Conservation (phyloP, 768 basidiomycete species). For the Rhizopogon vesiculosus region DNA sequence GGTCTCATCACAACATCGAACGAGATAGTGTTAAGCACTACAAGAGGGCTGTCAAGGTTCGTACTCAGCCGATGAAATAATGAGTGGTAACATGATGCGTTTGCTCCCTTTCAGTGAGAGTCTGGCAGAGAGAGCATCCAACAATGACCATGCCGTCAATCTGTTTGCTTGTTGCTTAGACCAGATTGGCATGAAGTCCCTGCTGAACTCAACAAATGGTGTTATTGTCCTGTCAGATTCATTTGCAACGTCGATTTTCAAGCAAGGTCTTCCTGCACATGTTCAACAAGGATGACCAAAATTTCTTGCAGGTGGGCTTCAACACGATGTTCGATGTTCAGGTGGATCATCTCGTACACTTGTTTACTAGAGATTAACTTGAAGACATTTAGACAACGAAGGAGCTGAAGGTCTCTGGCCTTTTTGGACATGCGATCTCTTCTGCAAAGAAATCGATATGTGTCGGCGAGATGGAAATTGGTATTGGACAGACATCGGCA, state of each 20-base stretch:
- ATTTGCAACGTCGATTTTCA: conserved; percentile 97
- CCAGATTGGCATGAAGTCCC: conserved; percentile 97
- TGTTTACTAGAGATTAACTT: neutral
- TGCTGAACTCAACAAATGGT: conserved; percentile 97
- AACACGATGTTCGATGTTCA: conserved; percentile 99
- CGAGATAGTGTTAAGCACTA: conserved; percentile 95
- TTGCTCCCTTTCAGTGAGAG: conserved; percentile 66
- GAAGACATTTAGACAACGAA: conserved; percentile 75
- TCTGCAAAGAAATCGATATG: conserved; percentile 94
- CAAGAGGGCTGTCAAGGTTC: conserved; percentile 92
- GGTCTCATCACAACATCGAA: conserved; percentile 98
- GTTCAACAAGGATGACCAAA: conserved; percentile 94
- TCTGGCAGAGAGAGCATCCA: conserved; percentile 87
- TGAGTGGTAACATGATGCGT: neutral
- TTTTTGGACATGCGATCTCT: conserved; percentile 97
- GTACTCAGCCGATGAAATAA: conserved; percentile 6
- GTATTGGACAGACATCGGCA: conserved; percentile 96
- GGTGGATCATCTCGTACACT: conserved; percentile 35
- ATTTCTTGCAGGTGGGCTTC: conserved; percentile 94
- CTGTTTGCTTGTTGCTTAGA: conserved; percentile 96
- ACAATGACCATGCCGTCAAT: conserved; percentile 93
- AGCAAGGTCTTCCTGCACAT: conserved; percentile 91
- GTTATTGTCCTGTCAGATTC: conserved; percentile 95
- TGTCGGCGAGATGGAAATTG: conserved; percentile 98
- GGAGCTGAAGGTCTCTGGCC: conserved; percentile 95